Percentiles rank a stretch among this genome's conserved stretches.
Conservation (phyloP, 2,329 filamentous ascomycete species). For the Ophiostoma novo-ulmi region DNA sequence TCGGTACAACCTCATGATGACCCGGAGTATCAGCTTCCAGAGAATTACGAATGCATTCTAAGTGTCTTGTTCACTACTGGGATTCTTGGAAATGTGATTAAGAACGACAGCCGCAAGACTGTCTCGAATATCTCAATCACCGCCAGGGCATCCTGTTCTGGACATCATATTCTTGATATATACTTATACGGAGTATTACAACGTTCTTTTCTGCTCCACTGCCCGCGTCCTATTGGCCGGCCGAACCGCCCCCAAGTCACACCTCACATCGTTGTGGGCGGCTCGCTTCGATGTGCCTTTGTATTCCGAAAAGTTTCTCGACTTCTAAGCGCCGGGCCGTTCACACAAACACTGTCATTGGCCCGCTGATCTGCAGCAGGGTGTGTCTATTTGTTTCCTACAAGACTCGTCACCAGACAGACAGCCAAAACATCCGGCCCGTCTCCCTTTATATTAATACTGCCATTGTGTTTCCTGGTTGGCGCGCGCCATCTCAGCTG, state of each 20-base stretch:
- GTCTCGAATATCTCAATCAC: not conserved
- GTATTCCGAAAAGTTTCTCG: conserved; percentile 8
- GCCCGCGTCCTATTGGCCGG: conserved; percentile 7
- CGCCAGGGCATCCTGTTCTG: not conserved
- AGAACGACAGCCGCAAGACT: not conserved
- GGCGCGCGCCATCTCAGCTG: conserved; percentile 39
- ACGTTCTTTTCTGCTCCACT: not conserved
- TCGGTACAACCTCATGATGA: not conserved
- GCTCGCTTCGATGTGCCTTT: conserved; percentile 13
- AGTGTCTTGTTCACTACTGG: not conserved
- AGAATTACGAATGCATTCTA: not conserved
- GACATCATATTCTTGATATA: not conserved
- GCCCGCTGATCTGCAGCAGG: conserved; percentile 23
- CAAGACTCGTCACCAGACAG: conserved; percentile 11
- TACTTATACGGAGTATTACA: not conserved
- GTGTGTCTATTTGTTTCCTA: conserved; percentile 12
- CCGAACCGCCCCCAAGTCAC: conserved; percentile 12
- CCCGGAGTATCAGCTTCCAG: not conserved
- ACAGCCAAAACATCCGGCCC: conserved; percentile 4
- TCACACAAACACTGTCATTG: conserved; percentile 27
- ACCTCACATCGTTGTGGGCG: conserved; percentile 12
- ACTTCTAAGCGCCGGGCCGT: conserved; percentile 29
- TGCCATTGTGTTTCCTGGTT: conserved; percentile 29
- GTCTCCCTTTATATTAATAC: conserved; percentile 2
- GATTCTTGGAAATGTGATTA: not conserved